Conservation (phyloP, 2,329 filamentous ascomycete species). For the Thelonectria discophora region DNA sequence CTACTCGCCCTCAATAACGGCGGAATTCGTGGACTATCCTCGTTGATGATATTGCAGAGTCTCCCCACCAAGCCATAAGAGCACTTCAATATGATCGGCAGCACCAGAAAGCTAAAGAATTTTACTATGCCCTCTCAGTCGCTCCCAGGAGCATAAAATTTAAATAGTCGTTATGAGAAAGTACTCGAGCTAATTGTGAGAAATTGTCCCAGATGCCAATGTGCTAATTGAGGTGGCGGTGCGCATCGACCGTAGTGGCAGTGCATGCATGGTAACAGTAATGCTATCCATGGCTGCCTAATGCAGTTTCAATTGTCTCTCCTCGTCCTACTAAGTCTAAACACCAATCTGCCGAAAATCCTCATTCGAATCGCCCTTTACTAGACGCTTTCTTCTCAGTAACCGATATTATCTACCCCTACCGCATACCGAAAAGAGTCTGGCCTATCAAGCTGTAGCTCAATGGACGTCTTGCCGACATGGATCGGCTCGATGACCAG, state of each 20-base stretch:
- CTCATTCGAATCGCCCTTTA: neutral
- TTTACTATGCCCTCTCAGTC: no score
- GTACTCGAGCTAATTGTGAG: no score
- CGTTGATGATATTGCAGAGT: constrained; percentile 45
- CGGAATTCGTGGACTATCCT: constrained; percentile 48
- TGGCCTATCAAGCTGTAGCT: neutral
- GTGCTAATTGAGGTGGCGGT: no score
- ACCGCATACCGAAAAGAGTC: neutral
- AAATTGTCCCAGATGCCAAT: no score
- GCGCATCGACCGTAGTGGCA: no score
- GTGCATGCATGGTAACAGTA: no score
- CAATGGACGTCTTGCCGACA: no score
- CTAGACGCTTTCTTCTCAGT: no score
- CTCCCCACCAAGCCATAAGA: constrained; percentile 47
- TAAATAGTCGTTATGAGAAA: no score
- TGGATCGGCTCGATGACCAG: neutral
- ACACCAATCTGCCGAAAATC: neutral
- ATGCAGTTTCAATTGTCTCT: neutral
- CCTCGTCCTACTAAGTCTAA: constrained; percentile 3
- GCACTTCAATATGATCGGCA: constrained; percentile 51
- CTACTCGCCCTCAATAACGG: constrained; percentile 45
- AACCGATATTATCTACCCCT: no score
- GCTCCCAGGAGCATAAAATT: no score
- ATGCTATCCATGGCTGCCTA: no score
- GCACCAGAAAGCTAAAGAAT: constrained; percentile 32